Conservation (phyloP, 805 yeast genomes). For the Lachancea sp. region DNA sequence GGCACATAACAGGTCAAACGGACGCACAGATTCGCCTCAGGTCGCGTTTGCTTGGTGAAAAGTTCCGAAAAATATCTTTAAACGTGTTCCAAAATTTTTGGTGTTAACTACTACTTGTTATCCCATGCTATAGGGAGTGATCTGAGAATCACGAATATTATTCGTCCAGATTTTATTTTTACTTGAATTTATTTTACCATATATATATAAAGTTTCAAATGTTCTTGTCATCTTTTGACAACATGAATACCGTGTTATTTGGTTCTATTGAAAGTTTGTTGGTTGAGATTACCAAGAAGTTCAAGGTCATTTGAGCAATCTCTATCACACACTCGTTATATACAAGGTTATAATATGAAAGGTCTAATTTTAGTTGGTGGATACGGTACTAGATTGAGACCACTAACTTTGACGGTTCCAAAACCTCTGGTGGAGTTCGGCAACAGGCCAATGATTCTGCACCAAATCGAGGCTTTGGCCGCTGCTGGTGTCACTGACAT, state of each 20-base stretch:
- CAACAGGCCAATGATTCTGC: slow-evolving; percentile 98
- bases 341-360: slow-evolving; percentile 49
- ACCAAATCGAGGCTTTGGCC: slow-evolving; percentile 97
- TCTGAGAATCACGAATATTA: neutral
- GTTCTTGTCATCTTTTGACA: too few relatives aligned
- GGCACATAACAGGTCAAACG: too few relatives aligned
- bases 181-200: too few relatives aligned
- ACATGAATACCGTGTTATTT: too few relatives aligned
- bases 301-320: neutral
- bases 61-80: too few relatives aligned
- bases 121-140: neutral
- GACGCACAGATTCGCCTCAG: too few relatives aligned
- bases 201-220: too few relatives aligned
- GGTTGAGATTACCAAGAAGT: too few relatives aligned
- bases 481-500: slow-evolving; percentile 98
- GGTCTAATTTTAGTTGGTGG: slow-evolving; percentile 98
- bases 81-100: too few relatives aligned
- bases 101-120: neutral
- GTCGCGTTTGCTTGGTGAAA: too few relatives aligned
- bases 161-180: too few relatives aligned
- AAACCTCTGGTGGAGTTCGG: slow-evolving; percentile 97
- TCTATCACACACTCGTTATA: neutral
- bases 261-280: too few relatives aligned
- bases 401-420: slow-evolving; percentile 89
- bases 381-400: slow-evolving; percentile 99